Conservation (phyloP, 805 yeast genomes). For the Lipomyces sp. region DNA sequence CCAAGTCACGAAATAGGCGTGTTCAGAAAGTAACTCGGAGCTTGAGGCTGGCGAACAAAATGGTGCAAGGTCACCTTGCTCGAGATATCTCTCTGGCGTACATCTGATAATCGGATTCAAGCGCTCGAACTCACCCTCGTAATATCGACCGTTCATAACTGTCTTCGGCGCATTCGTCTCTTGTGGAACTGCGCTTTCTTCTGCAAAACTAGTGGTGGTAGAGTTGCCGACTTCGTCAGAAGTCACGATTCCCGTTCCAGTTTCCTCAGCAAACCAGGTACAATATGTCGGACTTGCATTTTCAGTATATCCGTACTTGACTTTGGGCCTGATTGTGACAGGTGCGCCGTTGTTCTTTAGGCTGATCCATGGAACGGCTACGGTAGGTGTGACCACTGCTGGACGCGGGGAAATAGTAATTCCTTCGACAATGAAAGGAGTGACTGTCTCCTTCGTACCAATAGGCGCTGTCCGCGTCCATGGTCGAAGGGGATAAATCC, state of each 20-base stretch:
- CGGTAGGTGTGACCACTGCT: slow-evolving; percentile 49
- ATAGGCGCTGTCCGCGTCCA: slow-evolving; percentile 39
- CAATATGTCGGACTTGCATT: slow-evolving; percentile 72
- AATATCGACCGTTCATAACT: slow-evolving; percentile 26
- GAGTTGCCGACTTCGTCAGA: background rate
- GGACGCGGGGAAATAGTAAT: slow-evolving; percentile 65
- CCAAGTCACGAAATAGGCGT: slow-evolving; percentile 81
- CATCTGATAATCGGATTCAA: slow-evolving; percentile 83
- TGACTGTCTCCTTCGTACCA: slow-evolving; percentile 57
- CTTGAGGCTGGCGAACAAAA: slow-evolving; percentile 81
- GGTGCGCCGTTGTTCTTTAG: slow-evolving; percentile 79
- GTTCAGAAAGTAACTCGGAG: slow-evolving; percentile 58
- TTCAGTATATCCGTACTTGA: slow-evolving; percentile 66
- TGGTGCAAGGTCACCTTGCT: slow-evolving; percentile 65
- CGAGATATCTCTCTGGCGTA: slow-evolving; percentile 73
- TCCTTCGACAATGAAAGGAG: slow-evolving; percentile 67
- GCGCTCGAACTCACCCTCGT: slow-evolving; percentile 47
- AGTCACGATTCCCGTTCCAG: slow-evolving; percentile 40
- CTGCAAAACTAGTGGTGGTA: slow-evolving; percentile 5
- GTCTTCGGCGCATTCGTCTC: background rate
- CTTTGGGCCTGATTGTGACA: slow-evolving; percentile 74
- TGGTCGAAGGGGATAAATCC: slow-evolving; percentile 31
- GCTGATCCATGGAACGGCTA: slow-evolving; percentile 80
- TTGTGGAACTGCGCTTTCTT: slow-evolving; percentile 5
- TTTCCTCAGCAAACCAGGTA: slow-evolving; percentile 64